Conservation (phyloP, 805 yeast species). For the Myxozyma kluyveri region DNA sequence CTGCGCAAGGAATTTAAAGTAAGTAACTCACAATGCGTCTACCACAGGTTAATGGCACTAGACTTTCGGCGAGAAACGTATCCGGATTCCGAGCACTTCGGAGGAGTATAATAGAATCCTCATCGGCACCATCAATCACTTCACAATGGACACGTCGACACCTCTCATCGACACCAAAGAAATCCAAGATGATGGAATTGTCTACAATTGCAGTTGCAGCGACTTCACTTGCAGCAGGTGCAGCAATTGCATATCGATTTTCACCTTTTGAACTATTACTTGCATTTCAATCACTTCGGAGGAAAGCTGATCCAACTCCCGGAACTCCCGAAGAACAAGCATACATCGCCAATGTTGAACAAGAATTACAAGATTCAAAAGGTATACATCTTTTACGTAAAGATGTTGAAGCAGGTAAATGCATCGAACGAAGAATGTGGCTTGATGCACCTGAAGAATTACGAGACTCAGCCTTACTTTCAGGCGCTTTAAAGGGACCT, state of each 20-base stretch:
- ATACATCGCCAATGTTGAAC: slow-evolving; percentile 8
- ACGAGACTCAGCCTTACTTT: slow-evolving; percentile 38
- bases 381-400: slow-evolving; percentile 31
- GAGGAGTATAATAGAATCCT: no score
- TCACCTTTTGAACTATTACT: slow-evolving; percentile 12
- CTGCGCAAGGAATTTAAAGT: no score
- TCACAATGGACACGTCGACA: background rate
- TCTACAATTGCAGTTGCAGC: slow-evolving; percentile 13
- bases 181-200: background rate
- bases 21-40: no score
- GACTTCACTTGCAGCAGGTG: slow-evolving; percentile 16
- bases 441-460: slow-evolving; percentile 30
- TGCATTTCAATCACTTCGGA: slow-evolving; percentile 2
- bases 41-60: no score
- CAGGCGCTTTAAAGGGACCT: slow-evolving; percentile 69
- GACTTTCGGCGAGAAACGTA: no score
- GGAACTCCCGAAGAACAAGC: slow-evolving; percentile 15
- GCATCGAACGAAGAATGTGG: slow-evolving; percentile 32
- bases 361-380: slow-evolving; percentile 27
- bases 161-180: background rate
- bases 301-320: slow-evolving; percentile 11
- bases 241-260: slow-evolving; percentile 14
- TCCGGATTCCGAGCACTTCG: no score
- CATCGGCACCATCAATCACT: no score
- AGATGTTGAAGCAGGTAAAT: background rate